These are phyloP conservation scores for Nepenthes mirabilis DNA, from an alignment of 148 eudicot genomes.

Conservation along the genomic window DNA sequence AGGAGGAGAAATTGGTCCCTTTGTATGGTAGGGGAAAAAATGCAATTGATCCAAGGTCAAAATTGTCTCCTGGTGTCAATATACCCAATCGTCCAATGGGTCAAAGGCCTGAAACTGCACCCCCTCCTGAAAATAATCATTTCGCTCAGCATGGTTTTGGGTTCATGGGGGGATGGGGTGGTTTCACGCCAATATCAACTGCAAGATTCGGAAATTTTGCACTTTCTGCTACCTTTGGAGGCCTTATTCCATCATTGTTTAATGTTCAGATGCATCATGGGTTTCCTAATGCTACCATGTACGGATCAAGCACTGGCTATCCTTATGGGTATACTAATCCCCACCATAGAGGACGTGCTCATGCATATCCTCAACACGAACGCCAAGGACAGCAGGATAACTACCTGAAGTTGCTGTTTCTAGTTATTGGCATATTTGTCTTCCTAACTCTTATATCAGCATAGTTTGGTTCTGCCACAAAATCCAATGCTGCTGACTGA, in stretches of 20 bases:
- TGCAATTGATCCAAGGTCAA: conserved; percentile 46
- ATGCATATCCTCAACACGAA: conserved; percentile 7
- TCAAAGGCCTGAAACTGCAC: conserved; percentile 64
- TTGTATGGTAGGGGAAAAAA: conserved; percentile 66
- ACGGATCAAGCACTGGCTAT: conserved; percentile 18
- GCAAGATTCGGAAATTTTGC: conserved; percentile 56
- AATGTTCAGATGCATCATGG: conserved; percentile 67
- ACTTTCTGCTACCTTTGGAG: conserved; percentile 16
- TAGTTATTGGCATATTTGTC: conserved; percentile 14
- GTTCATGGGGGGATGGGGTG: conserved; percentile 43
- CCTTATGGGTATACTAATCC: conserved; percentile 12
- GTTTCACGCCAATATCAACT: conserved; percentile 33
- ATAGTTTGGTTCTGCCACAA: conserved; percentile 6
- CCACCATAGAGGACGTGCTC: conserved; percentile 8
- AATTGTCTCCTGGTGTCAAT: conserved; percentile 36
- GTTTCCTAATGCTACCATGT: conserved; percentile 34
- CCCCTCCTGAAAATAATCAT: conserved; percentile 24
- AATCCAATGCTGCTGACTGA: background rate
- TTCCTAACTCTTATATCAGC: conserved; percentile 15
- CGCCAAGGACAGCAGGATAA: conserved; percentile 15
- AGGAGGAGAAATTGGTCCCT: conserved; percentile 62
- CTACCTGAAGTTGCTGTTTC: conserved; percentile 17
- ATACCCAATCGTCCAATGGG: conserved; percentile 64
- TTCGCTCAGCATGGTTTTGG: conserved; percentile 54
- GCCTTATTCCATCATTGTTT: conserved; percentile 47